Percentiles rank a stretch among this genome's conserved stretches.
Conservation (phyloP, 225 moss, liverwort and hornwort species). For the Lunularia cruciata region DNA sequence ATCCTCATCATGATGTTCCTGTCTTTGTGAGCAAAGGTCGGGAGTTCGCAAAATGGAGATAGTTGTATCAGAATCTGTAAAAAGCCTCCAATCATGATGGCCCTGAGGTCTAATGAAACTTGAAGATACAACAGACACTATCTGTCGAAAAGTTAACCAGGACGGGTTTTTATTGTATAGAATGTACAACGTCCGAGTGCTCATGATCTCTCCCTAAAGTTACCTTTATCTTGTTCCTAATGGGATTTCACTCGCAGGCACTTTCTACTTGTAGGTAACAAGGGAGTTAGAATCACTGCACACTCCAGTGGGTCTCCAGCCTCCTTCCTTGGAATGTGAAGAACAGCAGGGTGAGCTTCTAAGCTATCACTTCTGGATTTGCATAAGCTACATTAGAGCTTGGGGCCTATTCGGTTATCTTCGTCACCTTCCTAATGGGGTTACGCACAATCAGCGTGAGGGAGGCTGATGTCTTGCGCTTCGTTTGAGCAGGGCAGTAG, state of each 20-base stretch:
- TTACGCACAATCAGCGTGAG: conserved; percentile 10
- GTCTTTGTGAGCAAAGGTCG: background rate
- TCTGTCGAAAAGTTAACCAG: background rate
- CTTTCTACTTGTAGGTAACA: conserved; percentile 3
- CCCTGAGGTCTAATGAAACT: background rate
- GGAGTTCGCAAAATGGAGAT: too few relatives aligned
- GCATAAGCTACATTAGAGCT: background rate
- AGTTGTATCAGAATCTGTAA: background rate
- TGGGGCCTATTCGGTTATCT: background rate
- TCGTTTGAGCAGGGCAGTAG: background rate
- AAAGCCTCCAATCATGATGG: background rate
- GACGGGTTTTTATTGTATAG: conserved; percentile 10
- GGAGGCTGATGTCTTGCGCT: conserved; percentile 1
- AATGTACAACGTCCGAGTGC: conserved; percentile 16
- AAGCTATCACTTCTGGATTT: conserved; percentile 2
- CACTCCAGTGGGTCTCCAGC: conserved; percentile 17
- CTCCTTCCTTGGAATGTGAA: conserved; percentile 23
- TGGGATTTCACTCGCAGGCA: background rate
- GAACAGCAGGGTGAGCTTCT: conserved; percentile 14
- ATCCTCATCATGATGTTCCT: background rate
- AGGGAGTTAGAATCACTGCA: conserved; percentile 7
- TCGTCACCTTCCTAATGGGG: background rate
- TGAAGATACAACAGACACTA: too few relatives aligned
- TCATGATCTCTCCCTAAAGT: conserved; percentile 10
- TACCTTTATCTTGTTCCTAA: background rate